These are phyloP conservation scores for Saccharum spontaneum DNA, from an alignment of 176 grass and related monocot species.

Conservation along the genomic window DNA sequence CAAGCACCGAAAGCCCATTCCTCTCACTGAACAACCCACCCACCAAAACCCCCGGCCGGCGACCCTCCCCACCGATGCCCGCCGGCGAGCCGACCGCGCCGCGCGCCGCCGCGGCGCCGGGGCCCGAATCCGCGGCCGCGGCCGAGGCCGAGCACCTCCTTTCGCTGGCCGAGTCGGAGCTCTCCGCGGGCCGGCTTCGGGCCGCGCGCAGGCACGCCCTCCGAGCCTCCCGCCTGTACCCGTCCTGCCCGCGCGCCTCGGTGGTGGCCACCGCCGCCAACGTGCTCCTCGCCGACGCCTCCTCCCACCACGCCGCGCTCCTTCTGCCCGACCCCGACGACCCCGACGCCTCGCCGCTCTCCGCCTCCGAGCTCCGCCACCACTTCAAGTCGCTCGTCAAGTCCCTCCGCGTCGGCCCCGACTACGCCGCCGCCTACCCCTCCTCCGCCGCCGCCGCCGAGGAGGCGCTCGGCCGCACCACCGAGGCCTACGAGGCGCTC, in stretches of 20 bases:
- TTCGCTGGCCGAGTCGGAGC: conserved; percentile 53
- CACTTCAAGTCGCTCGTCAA: conserved; percentile 75
- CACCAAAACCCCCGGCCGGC: conserved; percentile 7
- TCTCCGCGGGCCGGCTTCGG: conserved; percentile 40
- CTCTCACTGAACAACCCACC: not conserved
- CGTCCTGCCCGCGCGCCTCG: conserved; percentile 26
- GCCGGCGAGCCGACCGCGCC: conserved; percentile 12
- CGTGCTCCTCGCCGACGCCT: conserved; percentile 59
- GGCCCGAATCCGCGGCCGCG: not conserved
- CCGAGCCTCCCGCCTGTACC: conserved; percentile 54
- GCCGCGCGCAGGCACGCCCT: conserved; percentile 73
- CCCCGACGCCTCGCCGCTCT: not conserved
- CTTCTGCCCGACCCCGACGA: conserved; percentile 30
- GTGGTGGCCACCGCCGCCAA: conserved; percentile 50
- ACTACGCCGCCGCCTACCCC: not conserved
- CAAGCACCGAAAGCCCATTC: not conserved
- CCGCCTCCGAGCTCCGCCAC: conserved; percentile 38
- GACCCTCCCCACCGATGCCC: conserved; percentile 13
- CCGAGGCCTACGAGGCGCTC: conserved; percentile 62
- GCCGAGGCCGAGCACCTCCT: conserved; percentile 41
- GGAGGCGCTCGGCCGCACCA: conserved; percentile 60
- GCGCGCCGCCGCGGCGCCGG: not conserved
- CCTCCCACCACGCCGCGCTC: conserved; percentile 53
- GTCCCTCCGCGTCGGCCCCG: conserved; percentile 45
- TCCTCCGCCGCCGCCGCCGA: conserved; percentile 28